Evolutionary conservation across 2,329 filamentous ascomycete genomes (phyloP), one percentile per base, ranked within the genome.

Genomic region (Apiospora malaysiana): DNA sequence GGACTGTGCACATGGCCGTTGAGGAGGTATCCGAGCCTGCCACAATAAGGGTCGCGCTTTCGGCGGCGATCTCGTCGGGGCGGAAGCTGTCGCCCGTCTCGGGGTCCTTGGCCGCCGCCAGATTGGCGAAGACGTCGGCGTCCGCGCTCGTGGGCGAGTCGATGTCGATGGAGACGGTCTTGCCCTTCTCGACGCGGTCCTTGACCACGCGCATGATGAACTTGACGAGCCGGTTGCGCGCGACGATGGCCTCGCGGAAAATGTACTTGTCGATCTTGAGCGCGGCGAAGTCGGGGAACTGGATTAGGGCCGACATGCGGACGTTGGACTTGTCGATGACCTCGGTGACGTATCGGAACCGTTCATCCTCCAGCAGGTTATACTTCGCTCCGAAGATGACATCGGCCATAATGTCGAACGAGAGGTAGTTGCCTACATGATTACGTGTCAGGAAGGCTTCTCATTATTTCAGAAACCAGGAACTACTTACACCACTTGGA

Each of bases 351-450:
- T 69, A 71, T 10, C 69, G 71, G 45, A 69, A 71, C 1, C 67
- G 56, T n/a, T 71, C 66, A 16, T 70, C 46, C 7, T 65, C 66
- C 6, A 72, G 46, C 10, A 69, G 32, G 59, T 71, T 45, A 63
- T 72, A 72, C 21, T 72, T 66, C 2, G 66, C 66, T 12, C 70
- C 67, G 47, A 72, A 72, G 7, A 69, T 42, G 18, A 72, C 46
- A 21, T 71, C 71, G 66, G 71, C 66, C 71, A 72, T 72, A 21
- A 72, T 71, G 37, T 72, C 71, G 21, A 72, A 72, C 0, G 71
- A 71, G 14, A 72, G 70, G 42, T 69, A 71, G 56, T 71, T 71
- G 69, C 65, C 66, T 71, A 32, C n/a, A n/a, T 9, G n/a, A 18
- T 51, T 12, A 47, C 67, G 25, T 59, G 65, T 65, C n/a, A 43